Conservation (phyloP, 257 asterid genomes). For the Echites panduratus region DNA sequence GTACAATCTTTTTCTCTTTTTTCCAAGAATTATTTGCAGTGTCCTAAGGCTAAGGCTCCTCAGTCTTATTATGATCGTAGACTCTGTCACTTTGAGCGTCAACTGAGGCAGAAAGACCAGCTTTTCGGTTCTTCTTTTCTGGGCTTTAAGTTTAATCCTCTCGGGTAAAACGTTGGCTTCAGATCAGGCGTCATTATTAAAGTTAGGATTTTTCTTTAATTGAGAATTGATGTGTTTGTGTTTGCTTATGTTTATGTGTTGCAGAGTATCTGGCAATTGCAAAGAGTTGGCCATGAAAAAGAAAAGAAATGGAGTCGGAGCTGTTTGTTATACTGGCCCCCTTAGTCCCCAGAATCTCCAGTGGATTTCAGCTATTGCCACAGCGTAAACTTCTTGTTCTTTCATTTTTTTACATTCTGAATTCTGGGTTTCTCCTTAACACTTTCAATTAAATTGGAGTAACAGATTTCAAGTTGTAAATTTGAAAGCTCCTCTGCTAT, state of each 20-base stretch:
- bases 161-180: slow-evolving; percentile 6
- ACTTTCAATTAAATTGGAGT: not conserved
- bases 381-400: slow-evolving; percentile 41
- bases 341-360: slow-evolving; percentile 57
- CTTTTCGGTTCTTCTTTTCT: not conserved
- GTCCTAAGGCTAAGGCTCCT: not conserved
- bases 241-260: not conserved
- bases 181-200: not conserved
- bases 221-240: not conserved
- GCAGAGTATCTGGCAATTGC: slow-evolving; percentile 32
- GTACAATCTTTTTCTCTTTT: not conserved
- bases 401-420: not conserved
- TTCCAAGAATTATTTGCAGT: slow-evolving; percentile 1
- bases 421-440: not conserved
- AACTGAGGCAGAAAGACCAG: not conserved
- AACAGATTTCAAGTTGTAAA: not conserved
- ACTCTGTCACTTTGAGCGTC: slow-evolving; percentile 1
- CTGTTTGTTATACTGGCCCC: slow-evolving; percentile 57
- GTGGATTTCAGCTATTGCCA: slow-evolving; percentile 58
- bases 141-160: slow-evolving; percentile 12
- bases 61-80: slow-evolving; percentile 7
- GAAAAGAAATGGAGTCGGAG: slow-evolving; percentile 36
- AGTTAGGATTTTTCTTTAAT: not conserved
- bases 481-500: too few relatives aligned
- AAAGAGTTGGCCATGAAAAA: slow-evolving; percentile 25